Evolutionary conservation across 2,329 filamentous ascomycete species (phyloP), one percentile per base, ranked within the genome.

Genomic region (Fusarium pilosicola): DNA sequence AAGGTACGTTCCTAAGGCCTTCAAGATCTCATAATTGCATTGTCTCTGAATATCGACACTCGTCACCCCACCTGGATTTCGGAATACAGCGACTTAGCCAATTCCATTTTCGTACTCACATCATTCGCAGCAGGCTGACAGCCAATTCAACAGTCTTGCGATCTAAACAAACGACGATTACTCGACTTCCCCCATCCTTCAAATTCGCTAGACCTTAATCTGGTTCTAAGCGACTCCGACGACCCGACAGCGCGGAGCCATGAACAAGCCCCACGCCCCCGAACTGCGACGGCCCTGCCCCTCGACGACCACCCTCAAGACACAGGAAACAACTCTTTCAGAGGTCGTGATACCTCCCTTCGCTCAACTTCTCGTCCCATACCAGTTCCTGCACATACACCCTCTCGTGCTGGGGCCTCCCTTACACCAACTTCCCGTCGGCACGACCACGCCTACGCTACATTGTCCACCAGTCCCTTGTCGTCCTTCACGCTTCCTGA

Each of bases 201-300:
- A 38, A 45, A 49, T 60, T 62, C 61, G 65, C 68, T 76, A 65
- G 66, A 56, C 46, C 59, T 70, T 66, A 51, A 62, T 34, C 57
- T 73, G 74, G 73, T 68, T 66, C 72, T 52, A 75, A 76, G 63
- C 60, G 58, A 70, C 57, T 42, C 70, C 74, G 68, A 77, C 66
- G 65, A 68, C 74, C 62, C 66, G 69, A 62, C 65, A 71, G 51
- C 65, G 60, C 71, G 74, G 74, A 77, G 76, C 74, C 78, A 81
- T 81, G 80, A 80, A 74, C 73, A 78, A 63, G 72, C 73, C 80
- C 74, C 75, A 78, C 63, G 60, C 68, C 41, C 74, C 65, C 77
- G 69, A 64, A 73, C 71, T 73, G 66, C 74, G 73, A 79, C 76
- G 71, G 76, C 76, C 58, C 70, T 78, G 70, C 70, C 76, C 67